Evolutionary conservation across 805 yeast species (phyloP).

Genomic region (Kodamaea restingae): DNA sequence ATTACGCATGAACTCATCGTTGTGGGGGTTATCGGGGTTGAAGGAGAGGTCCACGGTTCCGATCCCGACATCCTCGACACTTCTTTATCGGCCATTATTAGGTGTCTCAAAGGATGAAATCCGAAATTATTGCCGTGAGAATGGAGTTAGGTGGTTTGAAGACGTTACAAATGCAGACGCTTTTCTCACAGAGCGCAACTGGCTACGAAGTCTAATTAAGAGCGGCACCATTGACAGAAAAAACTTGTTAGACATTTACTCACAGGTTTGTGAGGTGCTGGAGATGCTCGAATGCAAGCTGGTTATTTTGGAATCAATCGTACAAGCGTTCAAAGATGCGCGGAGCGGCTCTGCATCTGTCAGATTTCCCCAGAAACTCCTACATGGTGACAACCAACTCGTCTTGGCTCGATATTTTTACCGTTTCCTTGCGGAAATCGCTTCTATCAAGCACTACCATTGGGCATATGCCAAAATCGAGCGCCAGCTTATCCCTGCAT

Average conservation of each 20-base stretch:
- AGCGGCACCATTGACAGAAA: background rate
- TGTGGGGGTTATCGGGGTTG: slow-evolving; percentile 61
- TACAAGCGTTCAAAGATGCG: slow-evolving; percentile 1
- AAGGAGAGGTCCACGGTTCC: slow-evolving; percentile 26
- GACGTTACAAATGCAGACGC: slow-evolving; percentile 60
- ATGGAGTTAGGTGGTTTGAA: slow-evolving; percentile 59
- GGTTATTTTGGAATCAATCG: background rate
- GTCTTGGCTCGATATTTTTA: slow-evolving; percentile 31
- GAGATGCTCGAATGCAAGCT: slow-evolving; percentile 4
- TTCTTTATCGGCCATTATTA: slow-evolving; percentile 50
- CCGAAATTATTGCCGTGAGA: slow-evolving; percentile 39
- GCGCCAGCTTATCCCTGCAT: slow-evolving; percentile 26
- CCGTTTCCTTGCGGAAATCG: slow-evolving; percentile 21
- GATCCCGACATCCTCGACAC: slow-evolving; percentile 15
- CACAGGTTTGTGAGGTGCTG: background rate
- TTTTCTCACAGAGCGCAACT: slow-evolving; percentile 54
- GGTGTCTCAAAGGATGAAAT: slow-evolving; percentile 41
- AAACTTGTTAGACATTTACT: background rate
- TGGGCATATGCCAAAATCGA: slow-evolving; percentile 39
- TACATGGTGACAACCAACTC: slow-evolving; percentile 11
- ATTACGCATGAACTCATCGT: slow-evolving; percentile 35
- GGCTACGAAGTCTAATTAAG: slow-evolving; percentile 38
- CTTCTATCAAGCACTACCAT: slow-evolving; percentile 33
- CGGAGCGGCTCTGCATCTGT: background rate
- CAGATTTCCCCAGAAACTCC: slow-evolving; percentile 9